phyloP scores from a whole-genome alignment of 73 alveolate genomes.

The Paramecium octaurelia region DNA sequence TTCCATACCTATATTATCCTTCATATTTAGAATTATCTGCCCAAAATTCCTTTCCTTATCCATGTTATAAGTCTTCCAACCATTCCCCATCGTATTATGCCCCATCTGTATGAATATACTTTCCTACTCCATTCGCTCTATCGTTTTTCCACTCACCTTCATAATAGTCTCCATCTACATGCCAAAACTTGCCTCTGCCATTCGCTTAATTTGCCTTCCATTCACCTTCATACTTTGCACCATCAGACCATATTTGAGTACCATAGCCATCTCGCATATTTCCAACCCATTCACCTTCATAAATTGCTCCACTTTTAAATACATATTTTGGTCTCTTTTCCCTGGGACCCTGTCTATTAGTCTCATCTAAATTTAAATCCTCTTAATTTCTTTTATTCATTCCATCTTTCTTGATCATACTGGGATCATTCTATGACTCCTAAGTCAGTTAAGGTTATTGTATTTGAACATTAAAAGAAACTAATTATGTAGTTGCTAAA shows the following conservation, averaged over 20 bases:
- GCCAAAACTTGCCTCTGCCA: slow-evolving; percentile 68
- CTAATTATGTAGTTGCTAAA: not conserved
- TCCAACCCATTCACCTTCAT: slow-evolving; percentile 63
- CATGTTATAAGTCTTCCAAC: slow-evolving; percentile 69
- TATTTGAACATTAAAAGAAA: not conserved
- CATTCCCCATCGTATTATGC: slow-evolving; percentile 68
- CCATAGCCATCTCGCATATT: slow-evolving; percentile 66
- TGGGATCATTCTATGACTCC: not conserved
- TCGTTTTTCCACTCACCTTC: slow-evolving; percentile 63
- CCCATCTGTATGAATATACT: slow-evolving; percentile 55
- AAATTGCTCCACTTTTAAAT: slow-evolving; percentile 56
- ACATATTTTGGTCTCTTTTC: slow-evolving; percentile 40
- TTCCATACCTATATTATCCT: slow-evolving; percentile 71
- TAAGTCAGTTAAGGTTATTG: not conserved
- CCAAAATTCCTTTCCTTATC: slow-evolving; percentile 72
- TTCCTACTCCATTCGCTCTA: slow-evolving; percentile 62
- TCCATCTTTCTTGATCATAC: not conserved
- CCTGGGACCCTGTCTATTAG: not conserved
- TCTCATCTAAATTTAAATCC: not conserved
- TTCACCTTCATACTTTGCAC: slow-evolving; percentile 65
- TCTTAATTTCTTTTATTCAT: not conserved
- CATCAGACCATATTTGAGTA: slow-evolving; percentile 58
- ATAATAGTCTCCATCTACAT: slow-evolving; percentile 63
- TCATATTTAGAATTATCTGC: slow-evolving; percentile 76
- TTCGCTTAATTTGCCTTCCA: slow-evolving; percentile 62